phyloP scores from a whole-genome alignment of 2,329 filamentous ascomycete species.

The Calonectria fujianensis region DNA sequence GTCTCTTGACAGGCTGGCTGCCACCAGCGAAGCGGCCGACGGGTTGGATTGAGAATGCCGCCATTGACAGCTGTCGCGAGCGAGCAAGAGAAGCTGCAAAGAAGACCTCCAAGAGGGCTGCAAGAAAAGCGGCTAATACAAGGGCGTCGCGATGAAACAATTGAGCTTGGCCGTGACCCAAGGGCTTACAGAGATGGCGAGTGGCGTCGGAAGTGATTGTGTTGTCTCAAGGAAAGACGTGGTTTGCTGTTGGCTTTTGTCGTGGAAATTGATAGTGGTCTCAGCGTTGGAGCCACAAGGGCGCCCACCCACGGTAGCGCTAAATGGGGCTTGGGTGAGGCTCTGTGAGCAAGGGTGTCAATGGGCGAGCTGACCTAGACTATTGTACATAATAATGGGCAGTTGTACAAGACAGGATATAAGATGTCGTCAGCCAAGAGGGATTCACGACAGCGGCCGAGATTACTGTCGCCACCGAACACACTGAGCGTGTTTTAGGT shows the following conservation, averaged over 20 bases:
- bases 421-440: conserved; percentile 21
- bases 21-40: conserved; percentile 79
- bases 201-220: neutral
- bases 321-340: conserved; percentile 14
- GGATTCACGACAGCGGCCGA: neutral
- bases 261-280: conserved; percentile 19
- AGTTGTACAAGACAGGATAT: neutral
- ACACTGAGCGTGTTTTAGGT: no score
- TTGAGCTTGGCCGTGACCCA: neutral
- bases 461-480: neutral
- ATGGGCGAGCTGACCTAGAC: neutral
- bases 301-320: conserved; percentile 6
- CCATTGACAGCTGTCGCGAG: conserved; percentile 45
- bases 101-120: neutral
- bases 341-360: conserved; percentile 9
- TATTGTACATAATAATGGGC: neutral
- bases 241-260: conserved; percentile 5
- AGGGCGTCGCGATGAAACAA: neutral
- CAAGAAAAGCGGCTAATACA: neutral
- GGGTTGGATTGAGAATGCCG: conserved; percentile 81
- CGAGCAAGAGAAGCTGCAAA: neutral
- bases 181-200: neutral
- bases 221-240: conserved; percentile 4
- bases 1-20: conserved; percentile 83
- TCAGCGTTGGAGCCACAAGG: conserved; percentile 22